Conservation (phyloP, 2,329 filamentous ascomycete genomes). For the Phoma herbarum region DNA sequence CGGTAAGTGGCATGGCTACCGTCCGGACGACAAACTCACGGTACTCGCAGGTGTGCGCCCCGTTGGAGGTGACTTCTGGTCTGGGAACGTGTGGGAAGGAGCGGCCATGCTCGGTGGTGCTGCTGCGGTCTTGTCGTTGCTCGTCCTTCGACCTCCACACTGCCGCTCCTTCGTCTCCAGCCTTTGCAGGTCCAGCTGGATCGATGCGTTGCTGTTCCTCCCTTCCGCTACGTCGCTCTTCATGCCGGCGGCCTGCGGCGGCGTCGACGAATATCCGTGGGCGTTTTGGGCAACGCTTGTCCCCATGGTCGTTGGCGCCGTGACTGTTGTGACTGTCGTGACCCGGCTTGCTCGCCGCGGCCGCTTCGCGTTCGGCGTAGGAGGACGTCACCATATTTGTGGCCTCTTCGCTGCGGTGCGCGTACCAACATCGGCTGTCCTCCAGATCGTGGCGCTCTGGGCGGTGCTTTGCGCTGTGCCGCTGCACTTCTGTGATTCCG, state of each 20-base stretch:
- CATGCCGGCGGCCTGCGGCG: background rate
- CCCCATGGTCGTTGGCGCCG: background rate
- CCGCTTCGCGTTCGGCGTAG: background rate
- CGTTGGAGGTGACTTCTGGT: background rate
- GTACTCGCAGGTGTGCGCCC: background rate
- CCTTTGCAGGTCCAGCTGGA: constrained; percentile 1
- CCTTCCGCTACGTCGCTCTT: background rate
- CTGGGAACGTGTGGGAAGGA: background rate
- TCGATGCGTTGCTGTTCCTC: background rate
- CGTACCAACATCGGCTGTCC: background rate
- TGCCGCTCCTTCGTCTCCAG: background rate
- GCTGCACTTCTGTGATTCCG: background rate
- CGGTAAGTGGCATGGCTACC: background rate
- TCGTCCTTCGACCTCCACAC: background rate
- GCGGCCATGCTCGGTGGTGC: background rate
- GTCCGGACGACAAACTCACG: background rate
- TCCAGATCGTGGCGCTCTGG: background rate
- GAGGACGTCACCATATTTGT: background rate
- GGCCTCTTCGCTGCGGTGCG: background rate
- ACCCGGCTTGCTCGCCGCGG: background rate
- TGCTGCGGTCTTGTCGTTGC: background rate
- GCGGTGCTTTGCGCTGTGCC: background rate
- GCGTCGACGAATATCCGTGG: background rate
- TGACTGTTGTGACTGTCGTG: background rate
- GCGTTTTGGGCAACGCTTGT: background rate